These are phyloP conservation scores for Orbilia quercus DNA, from an alignment of 2,329 filamentous ascomycete species.

Conservation along the genomic window DNA sequence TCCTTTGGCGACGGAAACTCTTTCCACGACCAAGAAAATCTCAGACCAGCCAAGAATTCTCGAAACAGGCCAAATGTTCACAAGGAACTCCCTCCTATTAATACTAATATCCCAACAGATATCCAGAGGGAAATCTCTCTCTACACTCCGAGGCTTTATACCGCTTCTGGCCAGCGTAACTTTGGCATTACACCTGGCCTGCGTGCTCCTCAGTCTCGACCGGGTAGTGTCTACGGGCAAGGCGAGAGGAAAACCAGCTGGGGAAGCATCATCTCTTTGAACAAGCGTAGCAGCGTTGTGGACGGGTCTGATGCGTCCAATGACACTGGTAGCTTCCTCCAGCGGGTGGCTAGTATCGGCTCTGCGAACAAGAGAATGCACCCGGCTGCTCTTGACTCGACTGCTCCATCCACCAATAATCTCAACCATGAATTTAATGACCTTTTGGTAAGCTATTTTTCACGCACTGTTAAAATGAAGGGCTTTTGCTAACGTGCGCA, in stretches of 20 bases:
- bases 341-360: constrained; percentile 28
- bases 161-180: constrained; percentile 45
- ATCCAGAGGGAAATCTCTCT: constrained; percentile 39
- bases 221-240: constrained; percentile 33
- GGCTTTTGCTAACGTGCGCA: constrained; percentile 18
- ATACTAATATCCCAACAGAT: constrained; percentile 37
- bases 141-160: constrained; percentile 42
- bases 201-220: constrained; percentile 28
- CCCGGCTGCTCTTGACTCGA: constrained; percentile 26
- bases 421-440: constrained; percentile 44
- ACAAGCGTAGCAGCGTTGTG: constrained; percentile 36
- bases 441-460: constrained; percentile 26
- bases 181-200: constrained; percentile 31
- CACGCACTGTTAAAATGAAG: neutral
- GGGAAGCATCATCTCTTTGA: constrained; percentile 40
- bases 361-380: constrained; percentile 40
- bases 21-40: constrained; percentile 30
- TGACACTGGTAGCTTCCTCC: constrained; percentile 25
- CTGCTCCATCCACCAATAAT: constrained; percentile 10
- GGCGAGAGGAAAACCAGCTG: constrained; percentile 48
- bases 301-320: constrained; percentile 11
- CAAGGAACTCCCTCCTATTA: constrained; percentile 47
- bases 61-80: constrained; percentile 19
- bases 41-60: constrained; percentile 10
- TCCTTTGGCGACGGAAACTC: constrained; percentile 18